Conservation (phyloP, 192 early-diverging fungal genomes). For the Coemansia sp. region DNA sequence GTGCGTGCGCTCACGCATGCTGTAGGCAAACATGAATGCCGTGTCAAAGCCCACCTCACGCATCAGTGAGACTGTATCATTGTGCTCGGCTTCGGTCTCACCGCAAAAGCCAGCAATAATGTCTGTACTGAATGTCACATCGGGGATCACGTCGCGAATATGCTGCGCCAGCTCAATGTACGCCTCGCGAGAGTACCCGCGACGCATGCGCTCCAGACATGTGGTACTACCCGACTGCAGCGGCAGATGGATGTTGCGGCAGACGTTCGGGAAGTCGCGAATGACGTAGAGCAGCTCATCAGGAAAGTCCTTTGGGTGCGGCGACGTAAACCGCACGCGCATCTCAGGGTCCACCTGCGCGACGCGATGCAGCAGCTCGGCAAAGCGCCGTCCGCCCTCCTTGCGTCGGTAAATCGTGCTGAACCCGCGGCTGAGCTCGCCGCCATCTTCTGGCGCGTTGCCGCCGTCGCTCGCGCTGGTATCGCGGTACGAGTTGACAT, state of each 20-base stretch:
- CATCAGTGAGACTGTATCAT: constrained; percentile 68
- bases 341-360: constrained; percentile 70
- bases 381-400: constrained; percentile 71
- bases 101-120: constrained; percentile 78
- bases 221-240: constrained; percentile 68
- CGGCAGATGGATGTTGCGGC: constrained; percentile 72
- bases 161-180: constrained; percentile 65
- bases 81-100: constrained; percentile 71
- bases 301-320: constrained; percentile 81
- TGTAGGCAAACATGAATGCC: constrained; percentile 81
- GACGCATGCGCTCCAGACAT: constrained; percentile 69
- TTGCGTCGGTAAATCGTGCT: constrained; percentile 75
- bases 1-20: constrained; percentile 73
- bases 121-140: constrained; percentile 72
- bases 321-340: constrained; percentile 76
- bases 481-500: constrained; percentile 79
- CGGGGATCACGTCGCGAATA: constrained; percentile 67
- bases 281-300: constrained; percentile 68
- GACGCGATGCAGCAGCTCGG: constrained; percentile 68
- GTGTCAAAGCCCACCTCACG: constrained; percentile 65
- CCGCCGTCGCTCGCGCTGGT: constrained; percentile 58
- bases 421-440: constrained; percentile 61
- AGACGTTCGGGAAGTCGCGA: constrained; percentile 66
- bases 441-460: constrained; percentile 45
- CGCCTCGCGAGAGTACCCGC: constrained; percentile 71